Base-by-base conservation (phyloP, 2,329 filamentous ascomycete genomes). In the Sporothrix brasiliensis region DNA sequence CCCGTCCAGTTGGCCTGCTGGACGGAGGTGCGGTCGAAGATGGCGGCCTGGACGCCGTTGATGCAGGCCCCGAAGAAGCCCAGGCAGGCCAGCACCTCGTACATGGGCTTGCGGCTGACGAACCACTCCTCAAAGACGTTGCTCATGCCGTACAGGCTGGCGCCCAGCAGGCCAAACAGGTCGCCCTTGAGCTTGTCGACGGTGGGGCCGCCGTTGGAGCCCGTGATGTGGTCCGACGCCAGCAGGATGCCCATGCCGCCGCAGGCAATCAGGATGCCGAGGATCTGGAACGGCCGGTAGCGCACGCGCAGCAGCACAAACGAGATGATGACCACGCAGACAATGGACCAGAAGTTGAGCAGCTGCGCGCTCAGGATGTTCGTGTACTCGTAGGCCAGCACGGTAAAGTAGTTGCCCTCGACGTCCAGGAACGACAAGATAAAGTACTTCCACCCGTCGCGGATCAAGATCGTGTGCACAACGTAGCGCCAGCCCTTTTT, bases 281-380 rank as follows among this genome's bases (percentile, higher is more conserved):
- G 75, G 76, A 97, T 88, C 83, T 98, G 95, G 71, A 71, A 88
- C 78, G 87, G 83, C 82, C 93, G 92, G 85, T 99, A 99, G 76
- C 95, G 92, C 58, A 99, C 95, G 75, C 86, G 87, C 71, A 99
- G 87, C 75, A 97, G 84, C 73, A 89, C 74, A 81, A 97, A 94
- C 39, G 93, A 97, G 74, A 97, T 82, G 72, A 91, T 78, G 24
- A 98, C 93, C 27, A 99, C 95, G 73, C 94, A 89, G 67, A 97
- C 92, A 75, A 99, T 98, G 75, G 94, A 92, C 94, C 94, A 98
- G 83, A 98, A 98, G 85, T 97, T 97, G 82, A 99, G 93, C 68
- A 99, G 87, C 84, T 98, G 94, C 19, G 93, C 93, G 24, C 91
- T 95, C 65, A 98, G 86, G 75, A 97, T 91, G 77, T 94, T 97